These are phyloP conservation scores for Pugionium dolabratum DNA, from an alignment of 345 rosid species.

Conservation along the genomic window DNA sequence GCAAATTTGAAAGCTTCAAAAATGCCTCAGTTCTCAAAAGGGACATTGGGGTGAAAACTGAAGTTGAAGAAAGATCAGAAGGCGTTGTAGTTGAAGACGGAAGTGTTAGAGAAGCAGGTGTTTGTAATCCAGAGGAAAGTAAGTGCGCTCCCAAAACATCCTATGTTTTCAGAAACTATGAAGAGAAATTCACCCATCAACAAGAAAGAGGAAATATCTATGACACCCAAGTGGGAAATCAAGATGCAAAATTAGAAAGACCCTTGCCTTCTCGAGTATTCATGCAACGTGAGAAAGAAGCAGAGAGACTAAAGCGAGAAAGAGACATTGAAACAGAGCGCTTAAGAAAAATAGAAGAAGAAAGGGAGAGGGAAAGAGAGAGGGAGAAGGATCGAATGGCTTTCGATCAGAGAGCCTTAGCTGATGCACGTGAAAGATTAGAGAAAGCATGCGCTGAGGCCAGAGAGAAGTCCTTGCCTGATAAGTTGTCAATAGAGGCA, in stretches of 20 bases:
- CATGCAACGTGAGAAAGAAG: constrained; percentile 50
- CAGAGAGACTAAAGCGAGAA: constrained; percentile 61
- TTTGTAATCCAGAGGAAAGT: constrained; percentile 37
- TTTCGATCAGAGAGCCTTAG: constrained; percentile 75
- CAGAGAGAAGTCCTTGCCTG: constrained; percentile 64
- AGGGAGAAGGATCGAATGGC: constrained; percentile 97
- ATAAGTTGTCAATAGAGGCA: constrained; percentile 58
- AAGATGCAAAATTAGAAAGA: constrained; percentile 44
- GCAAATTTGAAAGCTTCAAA: constrained; percentile 34
- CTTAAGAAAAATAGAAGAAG: constrained; percentile 76
- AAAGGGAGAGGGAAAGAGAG: constrained; percentile 87
- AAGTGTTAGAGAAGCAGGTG: constrained; percentile 26
- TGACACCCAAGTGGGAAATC: constrained; percentile 38
- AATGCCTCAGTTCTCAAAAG: constrained; percentile 38
- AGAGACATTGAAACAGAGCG: constrained; percentile 62
- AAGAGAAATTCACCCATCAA: constrained; percentile 40
- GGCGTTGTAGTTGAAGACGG: constrained; percentile 20
- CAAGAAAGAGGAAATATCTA: constrained; percentile 37
- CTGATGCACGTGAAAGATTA: constrained; percentile 89
- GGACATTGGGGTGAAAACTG: constrained; percentile 36
- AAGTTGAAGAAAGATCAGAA: constrained; percentile 40
- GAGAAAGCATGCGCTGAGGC: constrained; percentile 96
- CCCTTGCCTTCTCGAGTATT: constrained; percentile 44
- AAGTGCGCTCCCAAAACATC: constrained; percentile 29
- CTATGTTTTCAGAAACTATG: constrained; percentile 41